Percentiles rank a stretch among this genome's conserved stretches.
Conservation (phyloP, 768 basidiomycete species). For the Suillus tomentosus region DNA sequence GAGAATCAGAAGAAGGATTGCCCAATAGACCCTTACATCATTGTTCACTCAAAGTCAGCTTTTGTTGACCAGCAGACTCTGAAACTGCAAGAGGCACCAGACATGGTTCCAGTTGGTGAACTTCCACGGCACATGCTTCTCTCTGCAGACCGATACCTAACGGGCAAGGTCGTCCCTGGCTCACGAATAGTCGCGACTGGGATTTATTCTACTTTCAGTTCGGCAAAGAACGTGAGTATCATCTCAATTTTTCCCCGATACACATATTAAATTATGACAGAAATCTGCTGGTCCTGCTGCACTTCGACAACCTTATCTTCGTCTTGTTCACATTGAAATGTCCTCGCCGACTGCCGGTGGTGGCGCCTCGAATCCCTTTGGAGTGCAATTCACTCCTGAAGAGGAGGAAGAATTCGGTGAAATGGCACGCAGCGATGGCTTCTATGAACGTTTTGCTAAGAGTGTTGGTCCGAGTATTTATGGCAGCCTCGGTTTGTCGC, state of each 20-base stretch:
- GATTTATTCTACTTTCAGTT: conserved; percentile 95
- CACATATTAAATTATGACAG: conserved; percentile 35
- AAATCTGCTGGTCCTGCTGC: conserved; percentile 86
- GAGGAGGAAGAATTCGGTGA: conserved; percentile 97
- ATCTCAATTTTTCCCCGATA: not conserved
- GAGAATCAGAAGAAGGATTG: conserved; percentile 94
- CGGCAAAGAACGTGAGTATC: conserved; percentile 72
- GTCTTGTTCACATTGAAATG: conserved; percentile 88
- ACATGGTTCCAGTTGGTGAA: conserved; percentile 99
- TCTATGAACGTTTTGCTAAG: conserved; percentile 92
- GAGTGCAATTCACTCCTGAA: conserved; percentile 86
- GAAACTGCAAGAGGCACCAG: conserved; percentile 97
- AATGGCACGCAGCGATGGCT: conserved; percentile 83
- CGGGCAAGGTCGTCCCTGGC: conserved; percentile 92
- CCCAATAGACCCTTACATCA: conserved; percentile 93
- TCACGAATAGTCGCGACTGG: conserved; percentile 95
- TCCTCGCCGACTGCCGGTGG: conserved; percentile 76
- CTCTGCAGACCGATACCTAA: conserved; percentile 87
- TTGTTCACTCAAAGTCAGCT: conserved; percentile 89
- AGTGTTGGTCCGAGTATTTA: conserved; percentile 98
- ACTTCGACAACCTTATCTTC: conserved; percentile 91
- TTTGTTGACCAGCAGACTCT: conserved; percentile 97
- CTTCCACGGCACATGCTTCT: conserved; percentile 93
- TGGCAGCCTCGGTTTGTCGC: conserved; percentile 78
- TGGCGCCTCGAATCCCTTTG: conserved; percentile 80